A percentile compares a stretch with the other conserved stretches of the same genome.
Conservation (phyloP, 1,284 basidiomycete species). For the Ceratobasidium sp. region DNA sequence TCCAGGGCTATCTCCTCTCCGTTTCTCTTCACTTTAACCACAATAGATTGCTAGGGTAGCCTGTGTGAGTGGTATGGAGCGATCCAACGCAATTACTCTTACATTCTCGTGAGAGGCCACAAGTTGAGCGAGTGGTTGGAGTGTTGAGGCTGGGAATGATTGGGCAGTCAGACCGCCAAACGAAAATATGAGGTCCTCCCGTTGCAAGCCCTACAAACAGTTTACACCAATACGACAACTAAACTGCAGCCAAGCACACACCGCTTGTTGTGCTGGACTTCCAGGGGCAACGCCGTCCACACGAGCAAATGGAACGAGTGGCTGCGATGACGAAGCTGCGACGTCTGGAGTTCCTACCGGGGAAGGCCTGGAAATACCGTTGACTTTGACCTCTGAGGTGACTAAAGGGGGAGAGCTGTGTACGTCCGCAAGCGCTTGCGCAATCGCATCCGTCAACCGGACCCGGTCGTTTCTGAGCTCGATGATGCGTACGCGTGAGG, state of each 20-base stretch:
- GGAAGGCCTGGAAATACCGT: slow-evolving; percentile 25
- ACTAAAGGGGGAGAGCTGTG: slow-evolving; percentile 57
- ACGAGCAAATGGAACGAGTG: slow-evolving; percentile 61
- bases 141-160: slow-evolving; percentile 59
- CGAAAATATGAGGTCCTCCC: slow-evolving; percentile 73
- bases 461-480: slow-evolving; percentile 79
- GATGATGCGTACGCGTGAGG: slow-evolving; percentile 73
- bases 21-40: slow-evolving; percentile 54
- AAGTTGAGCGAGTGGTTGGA: slow-evolving; percentile 73
- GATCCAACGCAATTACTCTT: slow-evolving; percentile 45
- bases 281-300: slow-evolving; percentile 77
- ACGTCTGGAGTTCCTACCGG: slow-evolving; percentile 15
- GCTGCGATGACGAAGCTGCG: slow-evolving; percentile 21
- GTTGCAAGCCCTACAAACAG: slow-evolving; percentile 64
- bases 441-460: slow-evolving; percentile 69
- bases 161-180: slow-evolving; percentile 69
- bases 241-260: slow-evolving; percentile 52
- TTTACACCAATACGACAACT: slow-evolving; percentile 21
- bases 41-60: slow-evolving; percentile 57
- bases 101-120: slow-evolving; percentile 79
- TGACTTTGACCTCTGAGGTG: slow-evolving; percentile 38
- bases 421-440: slow-evolving; percentile 68
- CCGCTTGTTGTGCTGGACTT: slow-evolving; percentile 80
- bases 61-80: slow-evolving; percentile 50
- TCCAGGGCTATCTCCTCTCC: slow-evolving; percentile 52